phyloP scores from a whole-genome alignment of 257 asterid genomes.

The Linderniella brevidens region DNA sequence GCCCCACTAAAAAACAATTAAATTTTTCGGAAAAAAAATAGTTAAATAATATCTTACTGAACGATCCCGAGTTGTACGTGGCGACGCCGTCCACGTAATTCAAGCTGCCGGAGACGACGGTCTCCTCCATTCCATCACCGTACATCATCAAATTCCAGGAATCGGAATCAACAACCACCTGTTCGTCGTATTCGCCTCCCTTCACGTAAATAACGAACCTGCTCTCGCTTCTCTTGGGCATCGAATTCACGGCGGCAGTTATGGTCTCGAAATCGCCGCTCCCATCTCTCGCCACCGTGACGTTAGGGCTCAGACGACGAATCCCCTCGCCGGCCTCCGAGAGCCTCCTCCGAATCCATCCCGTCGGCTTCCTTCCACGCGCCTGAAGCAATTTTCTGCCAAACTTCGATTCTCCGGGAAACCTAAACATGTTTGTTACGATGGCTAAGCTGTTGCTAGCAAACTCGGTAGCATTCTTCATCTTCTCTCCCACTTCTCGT shows the following conservation, averaged over 20 bases:
- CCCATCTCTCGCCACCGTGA: constrained; percentile 41
- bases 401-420: too few relatives aligned
- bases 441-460: too few relatives aligned
- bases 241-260: constrained; percentile 23
- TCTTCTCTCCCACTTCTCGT: too few relatives aligned
- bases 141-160: constrained; percentile 43
- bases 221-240: constrained; percentile 29
- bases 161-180: constrained; percentile 27
- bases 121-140: constrained; percentile 30
- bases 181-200: constrained; percentile 31
- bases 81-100: constrained; percentile 45
- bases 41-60: too few relatives aligned
- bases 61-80: constrained; percentile 33
- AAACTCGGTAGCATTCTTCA: too few relatives aligned
- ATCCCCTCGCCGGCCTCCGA: too few relatives aligned
- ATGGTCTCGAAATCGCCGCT: constrained; percentile 33
- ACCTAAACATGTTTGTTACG: too few relatives aligned
- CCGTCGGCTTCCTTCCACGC: too few relatives aligned
- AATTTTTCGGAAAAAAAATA: too few relatives aligned
- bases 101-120: constrained; percentile 27
- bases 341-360: too few relatives aligned
- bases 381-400: too few relatives aligned
- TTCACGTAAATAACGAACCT: constrained; percentile 36
- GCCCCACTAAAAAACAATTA: too few relatives aligned
- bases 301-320: constrained; percentile 18